Conservation (phyloP, 2,329 filamentous ascomycete species). For the Claviceps paspali region DNA sequence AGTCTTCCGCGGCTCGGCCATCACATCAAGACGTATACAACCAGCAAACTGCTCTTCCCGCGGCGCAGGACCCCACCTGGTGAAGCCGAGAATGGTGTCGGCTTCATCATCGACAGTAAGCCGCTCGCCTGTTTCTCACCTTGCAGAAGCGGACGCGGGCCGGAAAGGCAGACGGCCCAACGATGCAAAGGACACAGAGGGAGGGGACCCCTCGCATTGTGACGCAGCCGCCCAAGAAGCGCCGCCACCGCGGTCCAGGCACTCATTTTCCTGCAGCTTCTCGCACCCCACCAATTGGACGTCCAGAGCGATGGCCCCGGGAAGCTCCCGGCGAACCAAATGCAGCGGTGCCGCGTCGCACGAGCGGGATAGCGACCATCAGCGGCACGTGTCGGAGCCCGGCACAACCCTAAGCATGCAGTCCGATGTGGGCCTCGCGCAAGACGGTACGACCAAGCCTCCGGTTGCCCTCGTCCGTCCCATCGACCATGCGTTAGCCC, state of each 20-base stretch:
- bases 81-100: constrained; percentile 23
- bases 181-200: constrained; percentile 10
- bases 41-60: constrained; percentile 10
- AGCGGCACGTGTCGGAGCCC: constrained; percentile 40
- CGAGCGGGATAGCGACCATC: constrained; percentile 23
- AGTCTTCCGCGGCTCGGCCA: constrained; percentile 11
- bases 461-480: constrained; percentile 6
- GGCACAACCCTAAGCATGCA: constrained; percentile 16
- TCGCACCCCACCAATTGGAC: constrained; percentile 42
- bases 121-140: constrained; percentile 11
- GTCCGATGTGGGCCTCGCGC: constrained; percentile 13
- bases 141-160: constrained; percentile 10
- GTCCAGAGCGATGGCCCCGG: constrained; percentile 32
- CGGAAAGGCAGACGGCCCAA: constrained; percentile 6
- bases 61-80: constrained; percentile 16
- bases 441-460: background rate
- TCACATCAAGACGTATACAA: constrained; percentile 14
- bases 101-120: constrained; percentile 11
- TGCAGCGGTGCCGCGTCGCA: constrained; percentile 28
- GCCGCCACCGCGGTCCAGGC: constrained; percentile 29
- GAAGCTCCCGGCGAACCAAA: constrained; percentile 43
- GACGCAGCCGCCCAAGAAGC: constrained; percentile 17
- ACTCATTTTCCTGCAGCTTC: constrained; percentile 46
- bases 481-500: constrained; percentile 4
- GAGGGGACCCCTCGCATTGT: constrained; percentile 6